Evolutionary conservation across 2,329 filamentous ascomycete species (phyloP).

Genomic region (Hymenoscyphus linearis): DNA sequence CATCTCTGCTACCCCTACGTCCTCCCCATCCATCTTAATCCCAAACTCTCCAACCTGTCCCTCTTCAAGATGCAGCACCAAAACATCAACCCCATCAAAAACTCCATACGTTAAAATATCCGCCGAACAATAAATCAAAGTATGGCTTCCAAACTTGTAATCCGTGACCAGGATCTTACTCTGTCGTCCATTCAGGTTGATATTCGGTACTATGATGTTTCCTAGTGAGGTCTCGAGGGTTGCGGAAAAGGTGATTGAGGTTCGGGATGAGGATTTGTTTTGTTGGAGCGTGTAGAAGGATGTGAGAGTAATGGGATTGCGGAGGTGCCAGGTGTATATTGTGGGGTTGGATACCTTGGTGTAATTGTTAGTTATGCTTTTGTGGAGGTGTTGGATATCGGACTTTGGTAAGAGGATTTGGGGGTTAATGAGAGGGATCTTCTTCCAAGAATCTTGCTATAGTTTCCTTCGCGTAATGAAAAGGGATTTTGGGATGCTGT

Average conservation of each 20-base stretch:
- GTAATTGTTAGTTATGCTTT: neutral
- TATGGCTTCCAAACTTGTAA: constrained; percentile 42
- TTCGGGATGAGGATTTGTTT: constrained; percentile 39
- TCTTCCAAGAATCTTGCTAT: neutral
- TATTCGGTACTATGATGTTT: constrained; percentile 37
- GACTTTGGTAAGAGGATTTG: neutral
- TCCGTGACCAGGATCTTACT: constrained; percentile 51
- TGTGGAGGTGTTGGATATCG: neutral
- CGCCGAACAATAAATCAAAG: constrained; percentile 45
- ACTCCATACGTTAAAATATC: constrained; percentile 44
- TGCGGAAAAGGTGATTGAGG: constrained; percentile 41
- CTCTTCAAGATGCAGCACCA: constrained; percentile 44
- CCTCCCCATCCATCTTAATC: constrained; percentile 33
- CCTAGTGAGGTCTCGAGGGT: constrained; percentile 44
- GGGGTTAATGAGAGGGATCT: neutral
- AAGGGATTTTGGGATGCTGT: too few species aligned
- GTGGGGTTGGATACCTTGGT: constrained; percentile 23
- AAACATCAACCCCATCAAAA: constrained; percentile 39
- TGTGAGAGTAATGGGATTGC: constrained; percentile 44
- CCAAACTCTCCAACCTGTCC: constrained; percentile 47
- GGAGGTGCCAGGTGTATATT: constrained; percentile 47
- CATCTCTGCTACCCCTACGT: neutral
- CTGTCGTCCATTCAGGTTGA: constrained; percentile 47
- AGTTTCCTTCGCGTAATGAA: too few species aligned
- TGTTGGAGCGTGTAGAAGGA: constrained; percentile 48